Base-by-base conservation (phyloP, 768 basidiomycete species). In the Tylopilus sp. region DNA sequence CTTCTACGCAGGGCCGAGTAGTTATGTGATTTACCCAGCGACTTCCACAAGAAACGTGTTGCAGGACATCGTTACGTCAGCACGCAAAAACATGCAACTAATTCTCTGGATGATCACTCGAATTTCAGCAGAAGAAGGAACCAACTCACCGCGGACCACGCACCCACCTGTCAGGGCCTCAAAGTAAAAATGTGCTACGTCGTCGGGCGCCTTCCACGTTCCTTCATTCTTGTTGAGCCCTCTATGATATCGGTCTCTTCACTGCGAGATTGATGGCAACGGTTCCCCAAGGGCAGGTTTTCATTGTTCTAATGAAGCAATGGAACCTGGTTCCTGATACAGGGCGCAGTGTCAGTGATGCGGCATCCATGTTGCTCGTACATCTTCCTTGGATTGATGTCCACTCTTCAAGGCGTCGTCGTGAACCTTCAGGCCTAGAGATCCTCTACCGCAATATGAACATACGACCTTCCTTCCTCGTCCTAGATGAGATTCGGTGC, bases 221-320 rank as follows among this genome's bases (percentile, higher is more conserved):
- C 50, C 45, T 54, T 52, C 56, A 31, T 46, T 52, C 44, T 66
- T 33, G 35, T 30, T 39, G 41, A 40, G 44, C 38, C 55, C 26
- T n/a, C n/a, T n/a, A n/a, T n/a, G 12, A 20, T 35, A n/a, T 17
- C 44, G 45, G 25, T 33, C 44, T 50, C 40, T 43, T 53, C 56
- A 45, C 45, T n/a, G 39, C 46, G 23, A 49, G 51, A 48, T 50
- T 41, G 52, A 48, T 40, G 48, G 40, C 33, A 25, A 52, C 47
- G 44, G 49, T 55, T 48, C 44, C 46, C 44, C 42, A n/a, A 53
- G 35, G 53, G 61, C 53, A 62, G 62, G 65, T 39, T 57, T 62
- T 65, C 65, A 65, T 65, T 44, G 38, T 39, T 43, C 15, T 52
- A 40, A 64, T 64, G 61, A 66, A 49, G 40, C 47, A 62, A 64